Base-by-base conservation (phyloP, 345 rosid species). In the Firmiana major region DNA sequence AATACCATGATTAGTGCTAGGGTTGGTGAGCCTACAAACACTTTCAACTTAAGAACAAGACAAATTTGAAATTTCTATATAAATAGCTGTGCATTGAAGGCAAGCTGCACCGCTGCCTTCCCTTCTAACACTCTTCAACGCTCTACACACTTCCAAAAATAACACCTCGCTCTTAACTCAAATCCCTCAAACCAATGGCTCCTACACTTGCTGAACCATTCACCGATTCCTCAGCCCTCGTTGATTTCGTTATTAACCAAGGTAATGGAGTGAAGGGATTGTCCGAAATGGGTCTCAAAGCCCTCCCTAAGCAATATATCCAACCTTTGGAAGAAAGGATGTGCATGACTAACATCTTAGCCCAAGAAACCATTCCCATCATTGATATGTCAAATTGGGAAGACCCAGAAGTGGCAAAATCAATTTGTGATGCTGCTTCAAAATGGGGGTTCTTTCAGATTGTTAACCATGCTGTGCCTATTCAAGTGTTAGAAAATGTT, bases 391-490 rank as follows among this genome's bases (percentile, higher is more conserved):
- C 73, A 16, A 53, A 76, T 1, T 53, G 49, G 45, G 58, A 58
- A 38, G 74, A 65, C 6, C 59, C 66, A 13, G 1, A 72, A 21
- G 79, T 63, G 16, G 26, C 19, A 0, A 59, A 76, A 59, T 75
- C 59, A 0, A 64, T 76, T 24, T 71, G 69, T 9, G 77, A 76
- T 22, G 80, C 80, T 0, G 74, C 77, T 3, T 55, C 67, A 0
- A 34, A 64, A 45, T 80, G 57, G 77, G 83, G 77, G 5, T 77
- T 81, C 75, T 77, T 81, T 19, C 78, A 75, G 11, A 55, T 80
- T n/a, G 22, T 80, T 22, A 80, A 80, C 11, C 80, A 80, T 24
- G 83, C 59, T 40, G 71, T 76, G 0, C 77, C 77, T 16, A 0
- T 42, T 16, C 12, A 72, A 45, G 77, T 80, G 48, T 17, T 75